Conservation (phyloP, 768 basidiomycete species). For the Tulasnella sp. region DNA sequence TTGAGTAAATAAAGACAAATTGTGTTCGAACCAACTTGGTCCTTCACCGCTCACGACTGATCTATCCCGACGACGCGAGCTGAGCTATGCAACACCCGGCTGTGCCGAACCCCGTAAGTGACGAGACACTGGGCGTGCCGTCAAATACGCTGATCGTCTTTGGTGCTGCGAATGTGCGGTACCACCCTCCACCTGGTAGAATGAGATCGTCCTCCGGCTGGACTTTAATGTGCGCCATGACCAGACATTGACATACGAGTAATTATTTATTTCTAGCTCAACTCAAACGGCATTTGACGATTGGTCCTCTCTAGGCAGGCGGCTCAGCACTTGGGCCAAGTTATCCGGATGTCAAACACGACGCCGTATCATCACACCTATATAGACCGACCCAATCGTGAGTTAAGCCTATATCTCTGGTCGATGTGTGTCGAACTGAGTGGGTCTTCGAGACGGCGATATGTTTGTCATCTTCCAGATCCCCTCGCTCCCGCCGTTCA, state of each 20-base stretch:
- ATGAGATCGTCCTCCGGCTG: not conserved
- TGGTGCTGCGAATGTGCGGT: no score
- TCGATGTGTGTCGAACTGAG: conserved; percentile 1
- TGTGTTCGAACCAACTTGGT: no score
- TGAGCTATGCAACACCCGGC: no score
- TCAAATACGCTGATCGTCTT: no score
- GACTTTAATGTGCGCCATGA: not conserved
- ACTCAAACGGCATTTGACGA: not conserved
- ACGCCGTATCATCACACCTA: conserved; percentile 26
- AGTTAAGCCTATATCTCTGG: conserved; percentile 20
- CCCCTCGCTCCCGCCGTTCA: conserved; percentile 43
- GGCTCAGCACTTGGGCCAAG: conserved; percentile 4
- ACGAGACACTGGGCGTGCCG: no score
- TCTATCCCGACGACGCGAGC: no score
- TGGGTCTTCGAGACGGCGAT: conserved; percentile 41
- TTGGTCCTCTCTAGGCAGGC: not conserved
- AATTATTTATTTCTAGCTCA: not conserved
- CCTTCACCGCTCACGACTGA: no score
- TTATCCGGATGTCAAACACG: not conserved
- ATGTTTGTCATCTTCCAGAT: conserved; percentile 50
- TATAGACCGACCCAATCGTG: conserved; percentile 66
- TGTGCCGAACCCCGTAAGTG: no score
- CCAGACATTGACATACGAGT: not conserved
- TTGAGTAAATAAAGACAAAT: no score
- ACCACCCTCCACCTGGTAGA: no score